Evolutionary conservation across 805 yeast genomes (phyloP), one percentile per base, ranked within the genome.

Genomic region (Maudiozyma serrabonitensis): DNA sequence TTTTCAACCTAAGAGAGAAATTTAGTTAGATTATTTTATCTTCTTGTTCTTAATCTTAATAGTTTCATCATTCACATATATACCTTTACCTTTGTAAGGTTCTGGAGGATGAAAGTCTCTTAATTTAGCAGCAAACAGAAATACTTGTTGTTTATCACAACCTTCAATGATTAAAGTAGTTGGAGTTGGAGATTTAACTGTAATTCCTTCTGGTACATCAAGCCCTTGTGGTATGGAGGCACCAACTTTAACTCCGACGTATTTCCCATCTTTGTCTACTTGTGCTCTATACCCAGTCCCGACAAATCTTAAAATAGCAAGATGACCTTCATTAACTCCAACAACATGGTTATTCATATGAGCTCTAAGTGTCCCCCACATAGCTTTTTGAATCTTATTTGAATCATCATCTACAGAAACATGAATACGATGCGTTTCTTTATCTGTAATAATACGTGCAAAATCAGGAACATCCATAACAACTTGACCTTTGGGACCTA

Each of bases 51-150:
- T 93, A 63, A 91, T 75, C 65, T 81, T 82, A 67, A 93, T 84
- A 46, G 95, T 88, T 73, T 93, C 98, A 62, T 81, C 85, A 68
- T 90, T 86, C 46, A 93, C 84, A 65, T 84, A 93, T 46, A 93
- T 84, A 63, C 99, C 99, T 60, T 95, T 95, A 65, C 99, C 99
- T 72, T 93, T 93, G 69, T 93, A 93, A 39, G 97, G 97, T 72
- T 93, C 99, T 43, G 99, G 99, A 53, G 95, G 95, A 66, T 87
- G 87, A 74, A 80, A 80, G 59, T 79, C 79, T 67, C 98, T 82
- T 56, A 93, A 75, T 50, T 80, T 79, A 15, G 95, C 96, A 18
- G 98, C 99, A 69, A 87, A 88, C 48, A 83, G 75, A 62, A 80
- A 84, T 45, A 93, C 90, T 63, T 83, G 82, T 67, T 90, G 96